phyloP scores from a whole-genome alignment of 148 eudicot species.

The Agrostemma githago region DNA sequence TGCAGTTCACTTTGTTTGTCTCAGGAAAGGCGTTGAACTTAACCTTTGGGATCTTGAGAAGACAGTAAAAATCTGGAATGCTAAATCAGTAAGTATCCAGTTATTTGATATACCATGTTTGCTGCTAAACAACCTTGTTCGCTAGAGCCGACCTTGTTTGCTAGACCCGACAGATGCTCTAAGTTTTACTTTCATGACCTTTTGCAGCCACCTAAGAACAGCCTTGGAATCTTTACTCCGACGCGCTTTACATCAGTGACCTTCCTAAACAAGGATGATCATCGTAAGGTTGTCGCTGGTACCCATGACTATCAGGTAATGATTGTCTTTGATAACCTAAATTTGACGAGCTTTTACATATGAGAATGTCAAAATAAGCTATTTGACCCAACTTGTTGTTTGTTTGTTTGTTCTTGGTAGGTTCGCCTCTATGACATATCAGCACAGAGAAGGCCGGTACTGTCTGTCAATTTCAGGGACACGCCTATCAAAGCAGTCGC shows the following conservation, averaged over 20 bases:
- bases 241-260: slow-evolving; percentile 85
- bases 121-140: slow-evolving; percentile 26
- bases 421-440: slow-evolving; percentile 90
- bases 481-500: slow-evolving; percentile 73
- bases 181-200: slow-evolving; percentile 13
- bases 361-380: neutral
- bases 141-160: neutral
- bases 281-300: slow-evolving; percentile 88
- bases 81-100: slow-evolving; percentile 65
- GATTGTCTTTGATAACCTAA: neutral
- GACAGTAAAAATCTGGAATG: slow-evolving; percentile 61
- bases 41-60: slow-evolving; percentile 86
- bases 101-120: slow-evolving; percentile 25
- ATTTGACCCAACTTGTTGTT: slow-evolving; percentile 2
- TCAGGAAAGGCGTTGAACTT: slow-evolving; percentile 91
- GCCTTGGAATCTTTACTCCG: slow-evolving; percentile 81
- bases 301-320: slow-evolving; percentile 85
- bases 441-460: slow-evolving; percentile 86
- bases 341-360: too few species aligned
- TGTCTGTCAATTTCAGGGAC: slow-evolving; percentile 74
- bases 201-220: slow-evolving; percentile 80
- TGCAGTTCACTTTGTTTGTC: neutral
- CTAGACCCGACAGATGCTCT: neutral
- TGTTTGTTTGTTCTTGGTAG: slow-evolving; percentile 34
- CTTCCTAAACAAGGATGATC: slow-evolving; percentile 78